A percentile compares a stretch with the other conserved stretches of the same genome.
These are phyloP conservation scores for Glebionis coronaria DNA, from an alignment of 129 eudicot genomes.

Conservation along the genomic window DNA sequence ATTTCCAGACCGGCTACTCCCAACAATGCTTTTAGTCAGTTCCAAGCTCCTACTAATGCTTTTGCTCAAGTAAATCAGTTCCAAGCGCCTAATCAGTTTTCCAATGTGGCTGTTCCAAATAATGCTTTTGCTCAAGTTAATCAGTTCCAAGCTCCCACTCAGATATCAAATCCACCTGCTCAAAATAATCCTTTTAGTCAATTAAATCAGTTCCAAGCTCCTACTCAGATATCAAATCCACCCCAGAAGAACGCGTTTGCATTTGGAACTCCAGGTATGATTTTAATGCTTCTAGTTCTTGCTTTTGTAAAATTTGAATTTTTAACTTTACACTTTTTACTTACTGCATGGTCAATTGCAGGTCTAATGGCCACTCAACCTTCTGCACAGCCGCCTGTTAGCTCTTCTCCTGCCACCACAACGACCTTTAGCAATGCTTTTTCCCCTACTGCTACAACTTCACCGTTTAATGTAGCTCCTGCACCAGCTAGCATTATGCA, in stretches of 20 bases:
- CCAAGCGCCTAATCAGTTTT: constrained; percentile 39
- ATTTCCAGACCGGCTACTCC: constrained; percentile 48
- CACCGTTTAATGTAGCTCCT: constrained; percentile 31
- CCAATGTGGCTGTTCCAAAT: constrained; percentile 38
- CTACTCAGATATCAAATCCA: constrained; percentile 33
- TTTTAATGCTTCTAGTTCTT: background rate
- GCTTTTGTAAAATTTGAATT: too few relatives aligned
- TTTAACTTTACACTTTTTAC: background rate
- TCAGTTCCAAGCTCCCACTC: constrained; percentile 38
- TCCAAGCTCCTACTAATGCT: constrained; percentile 38
- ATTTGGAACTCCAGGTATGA: constrained; percentile 46
- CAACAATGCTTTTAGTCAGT: constrained; percentile 39
- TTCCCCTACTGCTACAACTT: constrained; percentile 26
- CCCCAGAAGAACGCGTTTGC: constrained; percentile 37
- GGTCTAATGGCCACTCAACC: constrained; percentile 28
- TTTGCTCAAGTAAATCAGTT: constrained; percentile 50
- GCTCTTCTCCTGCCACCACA: constrained; percentile 35
- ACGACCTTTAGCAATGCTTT: constrained; percentile 38
- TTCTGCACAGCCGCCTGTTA: constrained; percentile 38
- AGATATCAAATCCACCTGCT: constrained; percentile 30
- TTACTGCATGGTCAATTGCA: constrained; percentile 14
- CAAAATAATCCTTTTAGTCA: constrained; percentile 52
- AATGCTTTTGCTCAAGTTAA: constrained; percentile 48
- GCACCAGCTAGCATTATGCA: constrained; percentile 24
- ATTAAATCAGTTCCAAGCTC: constrained; percentile 44